These are phyloP conservation scores for Ogataea neopini DNA, from an alignment of 805 yeast genomes.

Conservation along the genomic window DNA sequence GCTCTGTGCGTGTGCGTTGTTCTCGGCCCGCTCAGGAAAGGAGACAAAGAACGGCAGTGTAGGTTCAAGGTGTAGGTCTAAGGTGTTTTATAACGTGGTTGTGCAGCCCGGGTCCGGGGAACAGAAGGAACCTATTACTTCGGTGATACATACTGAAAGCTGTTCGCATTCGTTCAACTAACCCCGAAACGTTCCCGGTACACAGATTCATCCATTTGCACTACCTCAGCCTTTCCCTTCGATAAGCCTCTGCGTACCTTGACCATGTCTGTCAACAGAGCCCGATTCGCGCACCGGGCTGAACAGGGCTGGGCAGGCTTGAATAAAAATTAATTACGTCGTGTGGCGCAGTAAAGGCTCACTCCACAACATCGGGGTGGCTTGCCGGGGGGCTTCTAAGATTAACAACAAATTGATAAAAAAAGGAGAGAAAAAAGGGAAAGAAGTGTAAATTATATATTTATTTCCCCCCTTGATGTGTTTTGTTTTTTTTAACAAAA, in stretches of 20 bases:
- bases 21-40: slow-evolving; percentile 9
- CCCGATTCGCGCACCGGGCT: neutral
- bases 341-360: neutral
- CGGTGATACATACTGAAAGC: no score
- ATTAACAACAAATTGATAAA: neutral
- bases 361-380: neutral
- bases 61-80: slow-evolving; percentile 11
- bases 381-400: neutral
- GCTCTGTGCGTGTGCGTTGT: slow-evolving; percentile 3
- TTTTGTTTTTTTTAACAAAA: neutral
- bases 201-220: no score
- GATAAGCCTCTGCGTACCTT: neutral
- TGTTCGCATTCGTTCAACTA: no score
- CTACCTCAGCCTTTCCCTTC: neutral
- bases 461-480: neutral
- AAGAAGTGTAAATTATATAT: neutral
- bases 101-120: slow-evolving; percentile 1
- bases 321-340: neutral
- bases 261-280: neutral
- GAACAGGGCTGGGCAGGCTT: no score
- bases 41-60: slow-evolving; percentile 1
- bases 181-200: no score
- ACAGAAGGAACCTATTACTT: no score
- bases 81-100: slow-evolving; percentile 5
- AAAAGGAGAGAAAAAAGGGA: neutral